A percentile compares a stretch with the other conserved stretches of the same genome.
These are phyloP conservation scores for Hyphopichia fennica DNA, from an alignment of 1,139 yeast genomes.

Conservation along the genomic window DNA sequence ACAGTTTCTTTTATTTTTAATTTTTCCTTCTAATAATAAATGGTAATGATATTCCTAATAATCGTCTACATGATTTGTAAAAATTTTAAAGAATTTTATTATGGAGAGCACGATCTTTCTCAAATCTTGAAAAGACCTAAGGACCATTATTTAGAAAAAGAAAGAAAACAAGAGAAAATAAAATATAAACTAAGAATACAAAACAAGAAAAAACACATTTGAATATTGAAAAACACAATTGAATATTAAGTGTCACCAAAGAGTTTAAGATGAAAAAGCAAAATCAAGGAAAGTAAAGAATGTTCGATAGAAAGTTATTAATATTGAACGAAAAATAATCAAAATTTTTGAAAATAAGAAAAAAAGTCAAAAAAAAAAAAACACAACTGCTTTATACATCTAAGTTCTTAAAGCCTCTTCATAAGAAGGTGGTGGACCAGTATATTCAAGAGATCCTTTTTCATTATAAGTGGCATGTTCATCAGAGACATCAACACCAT, in stretches of 20 bases:
- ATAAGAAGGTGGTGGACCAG: slow-evolving; percentile 65
- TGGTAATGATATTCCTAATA: neutral
- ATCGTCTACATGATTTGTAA: neutral
- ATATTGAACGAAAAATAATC: neutral
- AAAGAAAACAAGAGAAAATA: neutral
- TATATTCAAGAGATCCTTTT: slow-evolving; percentile 51
- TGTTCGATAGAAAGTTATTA: too few relatives aligned
- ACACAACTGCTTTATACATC: too few relatives aligned
- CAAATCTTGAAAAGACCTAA: too few relatives aligned
- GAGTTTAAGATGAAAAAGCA: neutral
- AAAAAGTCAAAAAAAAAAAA: neutral
- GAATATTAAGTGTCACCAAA: neutral
- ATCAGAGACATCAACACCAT: slow-evolving; percentile 58
- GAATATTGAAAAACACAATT: neutral
- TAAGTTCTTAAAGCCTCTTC: slow-evolving; percentile 44
- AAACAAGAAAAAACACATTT: neutral
- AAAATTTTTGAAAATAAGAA: neutral
- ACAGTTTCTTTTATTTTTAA: neutral
- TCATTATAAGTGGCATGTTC: slow-evolving; percentile 56
- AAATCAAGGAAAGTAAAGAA: neutral
- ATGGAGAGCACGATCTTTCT: too few relatives aligned
- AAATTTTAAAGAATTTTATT: neutral
- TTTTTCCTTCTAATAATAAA: neutral
- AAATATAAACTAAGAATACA: slow-evolving; percentile 1
- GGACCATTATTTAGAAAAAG: neutral